Conservation (phyloP, 345 rosid genomes). For the Populus pruinosa region DNA sequence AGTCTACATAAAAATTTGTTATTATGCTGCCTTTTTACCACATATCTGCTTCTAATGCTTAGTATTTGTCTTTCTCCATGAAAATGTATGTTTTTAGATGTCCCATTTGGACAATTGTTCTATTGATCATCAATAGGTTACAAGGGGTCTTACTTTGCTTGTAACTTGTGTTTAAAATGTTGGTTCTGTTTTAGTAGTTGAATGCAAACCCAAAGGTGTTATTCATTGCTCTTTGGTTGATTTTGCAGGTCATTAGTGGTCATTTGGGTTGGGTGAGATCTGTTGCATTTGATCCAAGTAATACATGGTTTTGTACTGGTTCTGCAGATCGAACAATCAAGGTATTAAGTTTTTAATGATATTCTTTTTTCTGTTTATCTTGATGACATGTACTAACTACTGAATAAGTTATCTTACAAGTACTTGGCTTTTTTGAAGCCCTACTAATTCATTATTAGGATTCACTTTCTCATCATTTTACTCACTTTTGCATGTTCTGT, state of each 20-base stretch:
- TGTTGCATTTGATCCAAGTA: constrained; percentile 94
- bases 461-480: not conserved
- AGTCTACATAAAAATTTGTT: not conserved
- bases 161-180: not conserved
- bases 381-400: not conserved
- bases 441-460: not conserved
- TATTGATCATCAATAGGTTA: not conserved
- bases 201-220: not conserved
- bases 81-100: too few relatives aligned
- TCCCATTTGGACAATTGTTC: not conserved
- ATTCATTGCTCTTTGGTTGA: constrained; percentile 17
- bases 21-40: not conserved
- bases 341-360: constrained; percentile 37
- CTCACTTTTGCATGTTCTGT: not conserved
- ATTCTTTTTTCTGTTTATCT: not conserved
- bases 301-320: constrained; percentile 96
- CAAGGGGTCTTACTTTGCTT: not conserved
- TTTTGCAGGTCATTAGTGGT: constrained; percentile 74
- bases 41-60: not conserved
- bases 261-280: constrained; percentile 99
- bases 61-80: not conserved
- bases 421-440: not conserved
- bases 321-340: constrained; percentile 97
- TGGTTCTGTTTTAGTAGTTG: not conserved
- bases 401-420: not conserved